Base-by-base conservation (phyloP, 306 rosid genomes). In the Psophocarpus tetragonolobus region DNA sequence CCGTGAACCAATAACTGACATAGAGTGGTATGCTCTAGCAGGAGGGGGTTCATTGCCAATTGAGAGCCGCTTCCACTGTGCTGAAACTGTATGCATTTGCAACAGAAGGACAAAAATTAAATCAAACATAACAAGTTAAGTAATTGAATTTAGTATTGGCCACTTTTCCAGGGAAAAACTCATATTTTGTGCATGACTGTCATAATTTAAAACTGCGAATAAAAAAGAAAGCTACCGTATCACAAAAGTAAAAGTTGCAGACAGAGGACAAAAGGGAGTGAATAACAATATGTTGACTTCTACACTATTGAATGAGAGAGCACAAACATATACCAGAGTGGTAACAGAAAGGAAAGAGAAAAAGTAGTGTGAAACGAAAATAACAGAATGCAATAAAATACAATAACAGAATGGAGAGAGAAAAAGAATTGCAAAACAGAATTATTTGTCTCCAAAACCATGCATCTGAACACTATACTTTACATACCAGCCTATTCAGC, bases 1-100 rank as follows among this genome's bases (percentile, higher is more conserved):
- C 35, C 96, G 87, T 1, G 93, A 91, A 76, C 96, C 98, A 54
- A 95, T 71, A 53, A 81, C 57, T 8, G 91, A 91, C 86, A 95
- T 80, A 13, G 97, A 89, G 85, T 95, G 98, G 89, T 95, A 95
- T 39, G 98, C 98, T 76, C 98, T 94, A 73, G 97, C 97, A 62
- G 97, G 87, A 84, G 98, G 98, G 57, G 93, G 85, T 84, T 92
- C 98, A 73, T 85, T 95, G 65, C 93, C 95, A 48, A 80, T 79
- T 47, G 91, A 88, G 61, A 95, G 82, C 76, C 97, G 96, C 86
- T 95, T 95, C 97, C 98, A 95, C 57, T 92, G 97, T 68, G 92
- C 98, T 33, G 97, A 92, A 61, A 92, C 98, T 95, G 81, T 17
- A 74, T 48, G 38, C 65, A 66, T 75, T 53, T 82, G 62, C 72